Conservation (phyloP, 148 eudicot genomes). For the Pharnaceum exiguum region DNA sequence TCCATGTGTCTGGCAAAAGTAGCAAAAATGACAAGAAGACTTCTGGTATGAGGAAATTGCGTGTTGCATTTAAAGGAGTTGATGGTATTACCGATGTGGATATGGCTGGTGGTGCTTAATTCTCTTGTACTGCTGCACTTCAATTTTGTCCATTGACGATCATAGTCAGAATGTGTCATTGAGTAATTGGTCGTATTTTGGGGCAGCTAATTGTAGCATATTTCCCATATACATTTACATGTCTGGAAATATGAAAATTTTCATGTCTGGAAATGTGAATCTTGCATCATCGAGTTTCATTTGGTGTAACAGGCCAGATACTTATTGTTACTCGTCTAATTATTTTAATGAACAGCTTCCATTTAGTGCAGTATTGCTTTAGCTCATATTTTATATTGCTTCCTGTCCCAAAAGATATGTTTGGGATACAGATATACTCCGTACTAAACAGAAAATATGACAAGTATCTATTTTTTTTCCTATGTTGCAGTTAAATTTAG, state of each 20-base stretch:
- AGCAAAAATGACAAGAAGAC: constrained; percentile 56
- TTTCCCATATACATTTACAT: not conserved
- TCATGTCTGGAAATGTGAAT: not conserved
- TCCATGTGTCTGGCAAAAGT: constrained; percentile 62
- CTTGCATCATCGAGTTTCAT: not conserved
- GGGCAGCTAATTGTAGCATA: not conserved
- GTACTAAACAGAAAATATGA: no score
- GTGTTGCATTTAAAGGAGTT: constrained; percentile 70
- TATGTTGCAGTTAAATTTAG: no score
- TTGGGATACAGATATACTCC: no score
- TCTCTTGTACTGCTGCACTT: not conserved
- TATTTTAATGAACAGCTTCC: no score
- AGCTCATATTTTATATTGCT: no score
- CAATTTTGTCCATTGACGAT: not conserved
- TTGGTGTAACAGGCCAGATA: no score
- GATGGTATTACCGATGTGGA: constrained; percentile 70
- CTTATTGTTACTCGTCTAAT: no score
- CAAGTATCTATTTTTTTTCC: no score
- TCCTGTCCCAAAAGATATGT: no score
- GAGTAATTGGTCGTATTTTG: not conserved
- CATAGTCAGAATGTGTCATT: not conserved
- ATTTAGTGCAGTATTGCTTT: no score
- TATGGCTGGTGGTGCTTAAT: constrained; percentile 71
- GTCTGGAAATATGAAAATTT: not conserved
- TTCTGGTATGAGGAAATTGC: constrained; percentile 58